Percentiles rank a stretch among this genome's conserved stretches.
Evolutionary conservation across 2,329 filamentous ascomycete species (phyloP).

Genomic region (Pestalotiopsis sp.): DNA sequence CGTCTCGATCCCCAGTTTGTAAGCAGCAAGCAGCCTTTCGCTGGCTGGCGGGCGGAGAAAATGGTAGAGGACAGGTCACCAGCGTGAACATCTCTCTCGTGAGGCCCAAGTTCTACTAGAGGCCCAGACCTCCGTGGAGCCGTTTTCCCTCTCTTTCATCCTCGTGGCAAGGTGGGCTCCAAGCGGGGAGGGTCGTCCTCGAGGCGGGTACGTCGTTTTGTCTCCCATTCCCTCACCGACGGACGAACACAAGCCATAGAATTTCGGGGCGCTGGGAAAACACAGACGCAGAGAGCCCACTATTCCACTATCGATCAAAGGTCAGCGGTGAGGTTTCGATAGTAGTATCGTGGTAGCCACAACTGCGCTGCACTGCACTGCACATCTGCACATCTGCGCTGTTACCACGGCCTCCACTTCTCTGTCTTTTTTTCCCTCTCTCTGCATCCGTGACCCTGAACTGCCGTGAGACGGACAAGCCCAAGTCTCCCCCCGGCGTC

Average conservation of each 20-base stretch:
- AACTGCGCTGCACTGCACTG: too few relatives aligned
- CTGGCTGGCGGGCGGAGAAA: not conserved
- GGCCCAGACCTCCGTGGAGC: not conserved
- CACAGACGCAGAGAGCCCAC: not conserved
- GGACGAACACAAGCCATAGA: not conserved
- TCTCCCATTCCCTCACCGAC: not conserved
- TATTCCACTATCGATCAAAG: not conserved
- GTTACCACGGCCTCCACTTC: not conserved
- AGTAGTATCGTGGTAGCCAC: too few relatives aligned
- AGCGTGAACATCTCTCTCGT: not conserved
- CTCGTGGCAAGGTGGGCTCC: not conserved
- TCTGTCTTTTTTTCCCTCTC: not conserved
- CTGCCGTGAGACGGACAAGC: not conserved
- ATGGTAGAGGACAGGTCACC: not conserved
- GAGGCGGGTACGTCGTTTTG: not conserved
- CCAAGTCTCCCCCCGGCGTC: not conserved
- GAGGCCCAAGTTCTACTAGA: not conserved
- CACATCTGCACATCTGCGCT: not conserved
- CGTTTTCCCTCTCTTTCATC: not conserved
- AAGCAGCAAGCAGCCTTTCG: not conserved
- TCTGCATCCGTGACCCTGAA: not conserved
- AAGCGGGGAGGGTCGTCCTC: not conserved
- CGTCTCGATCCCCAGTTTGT: not conserved
- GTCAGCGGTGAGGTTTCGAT: not conserved
- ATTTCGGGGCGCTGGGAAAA: not conserved